Base-by-base conservation (phyloP, 495 filamentous ascomycete species). In the Sordaria brevicollis region DNA sequence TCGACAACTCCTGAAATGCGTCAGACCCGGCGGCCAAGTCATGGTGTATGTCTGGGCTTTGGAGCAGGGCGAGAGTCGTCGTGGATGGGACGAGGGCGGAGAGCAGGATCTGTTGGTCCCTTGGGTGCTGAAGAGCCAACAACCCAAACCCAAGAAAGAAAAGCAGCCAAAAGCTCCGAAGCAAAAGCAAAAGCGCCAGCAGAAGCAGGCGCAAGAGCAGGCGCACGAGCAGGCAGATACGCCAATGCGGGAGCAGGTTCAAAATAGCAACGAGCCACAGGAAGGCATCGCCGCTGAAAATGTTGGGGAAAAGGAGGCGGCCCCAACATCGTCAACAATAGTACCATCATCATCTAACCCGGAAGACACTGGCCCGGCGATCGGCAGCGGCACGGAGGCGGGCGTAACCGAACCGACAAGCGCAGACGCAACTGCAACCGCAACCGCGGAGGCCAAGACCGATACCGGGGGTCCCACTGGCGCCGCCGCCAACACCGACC, bases 1-100 rank as follows among this genome's bases (percentile, higher is more conserved):
- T 65, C 82, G 84, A 49, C 85, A 87, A 38, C 88, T 97, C 35
- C 83, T 98, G 73, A 85, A 87, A 68, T 88, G 88, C 65, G 82
- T 97, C 71, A 71, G 68, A 41, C 66, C 69, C 41, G 81, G 83
- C 11, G 92, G 93, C 13, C 89, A 84, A 76, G 88, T 91, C 19
- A 79, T 99, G 71, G 84, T 97, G 31, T 96, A 94, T 77, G 95
- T 94, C n/a, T 99, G 95, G 95, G 95, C 95, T 3, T 84, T 99
- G 31, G 95, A 99, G 81, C 95, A 99, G 79, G 90, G 91, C 78
- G 82, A 81, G 70, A 97, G 93, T 77, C 90, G 96, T 69, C 83
- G 95, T 74, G 95, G 95, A 21, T 99, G 94, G 95, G 90, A 92
- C 72, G 91, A 93, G 76, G 90, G 89, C 17, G 86, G 91, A 74